Evolutionary conservation across 768 basidiomycete species (phyloP), one percentile per base, ranked within the genome.

Genomic region (Russula earlei): DNA sequence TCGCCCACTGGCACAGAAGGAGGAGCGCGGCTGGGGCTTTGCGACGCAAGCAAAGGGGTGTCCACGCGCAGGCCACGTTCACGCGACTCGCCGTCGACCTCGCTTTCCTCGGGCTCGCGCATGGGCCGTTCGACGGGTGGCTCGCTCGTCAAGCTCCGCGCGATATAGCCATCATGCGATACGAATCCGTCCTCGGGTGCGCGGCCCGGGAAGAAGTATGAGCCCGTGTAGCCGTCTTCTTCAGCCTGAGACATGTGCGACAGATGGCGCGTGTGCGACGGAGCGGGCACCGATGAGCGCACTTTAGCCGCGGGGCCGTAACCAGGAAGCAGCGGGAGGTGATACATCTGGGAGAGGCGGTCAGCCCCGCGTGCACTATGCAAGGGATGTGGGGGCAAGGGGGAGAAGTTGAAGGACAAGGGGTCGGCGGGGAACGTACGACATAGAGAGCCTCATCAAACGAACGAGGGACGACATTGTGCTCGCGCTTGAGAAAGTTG

Each of bases 371-470:
- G 17, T 15, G 43, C 14, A n/a, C n/a, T n/a, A n/a, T n/a, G n/a
- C n/a, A n/a, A n/a, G n/a, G n/a, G n/a, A n/a, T n/a, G n/a, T n/a
- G n/a, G n/a, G n/a, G n/a, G n/a, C n/a, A n/a, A n/a, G n/a, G n/a
- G n/a, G 12, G 15, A 9, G 10, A 17, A 8, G 50, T 11, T n/a
- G n/a, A 5, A 3, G 9, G 8, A 24, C 29, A 15, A 61, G 41
- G 25, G 45, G 15, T 6, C 11, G 14, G 22, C 3, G 20, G 25
- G 2, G 34, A n/a, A 77, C 89, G 72, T 59, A 94, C 93, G 54
- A 84, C 87, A 73, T 96, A 96, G 58, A 95, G 70, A 0, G 92
- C 93, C 70, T 97, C 94, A 67, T 96, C 94, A 62, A 91, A 97
- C 0, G 91, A 78, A 56, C 94, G 76, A 1, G 84, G 91, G 10